Base-by-base conservation (phyloP, 768 basidiomycete species). In the Daedaleopsis nitida region DNA sequence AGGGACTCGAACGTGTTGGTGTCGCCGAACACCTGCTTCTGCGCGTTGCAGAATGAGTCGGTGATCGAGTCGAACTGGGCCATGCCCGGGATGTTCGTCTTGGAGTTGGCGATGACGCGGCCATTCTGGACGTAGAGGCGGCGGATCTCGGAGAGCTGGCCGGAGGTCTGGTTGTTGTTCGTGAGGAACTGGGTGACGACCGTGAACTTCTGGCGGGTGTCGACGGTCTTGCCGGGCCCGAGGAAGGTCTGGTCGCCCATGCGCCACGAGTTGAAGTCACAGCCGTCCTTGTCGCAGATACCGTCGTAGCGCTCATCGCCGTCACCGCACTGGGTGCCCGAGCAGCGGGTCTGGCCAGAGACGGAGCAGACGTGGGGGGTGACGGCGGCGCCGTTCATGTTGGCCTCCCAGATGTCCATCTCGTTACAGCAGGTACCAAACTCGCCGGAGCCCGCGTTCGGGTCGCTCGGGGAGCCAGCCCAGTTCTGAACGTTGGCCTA, bases 211-310 rank as follows among this genome's bases (percentile, higher is more conserved):
- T 73, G 68, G 70, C 60, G 75, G 69, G 82, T 85, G 77, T 84
- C 78, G 70, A 86, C 77, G 56, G 74, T 81, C 69, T 68, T 64
- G 62, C 78, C 79, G 14, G 70, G 70, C 47, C 84, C 84, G 70
- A 78, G 77, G 80, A 83, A 85, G 58, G 69, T 62, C 58, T 64
- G 69, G 72, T 76, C 67, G 39, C 83, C 83, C 80, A 81, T 77
- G 68, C 83, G 83, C 79, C 70, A 86, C 39, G 84, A 82, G 81
- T 84, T 86, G 80, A 83, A 86, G 68, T 85, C 84, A 72, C 84
- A 86, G 39, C 84, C 83, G 64, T 81, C 82, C 64, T 77, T 75
- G 72, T 85, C 84, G 73, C 84, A 85, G 38, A 80, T 67, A 51
- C 78, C 78, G 62, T 67, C 72, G 70, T 79, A 77, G 55, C 81